A percentile compares a stretch with the other conserved stretches of the same genome.
phyloP scores from a whole-genome alignment of 306 rosid species.

The Quercus aquifolioides region DNA sequence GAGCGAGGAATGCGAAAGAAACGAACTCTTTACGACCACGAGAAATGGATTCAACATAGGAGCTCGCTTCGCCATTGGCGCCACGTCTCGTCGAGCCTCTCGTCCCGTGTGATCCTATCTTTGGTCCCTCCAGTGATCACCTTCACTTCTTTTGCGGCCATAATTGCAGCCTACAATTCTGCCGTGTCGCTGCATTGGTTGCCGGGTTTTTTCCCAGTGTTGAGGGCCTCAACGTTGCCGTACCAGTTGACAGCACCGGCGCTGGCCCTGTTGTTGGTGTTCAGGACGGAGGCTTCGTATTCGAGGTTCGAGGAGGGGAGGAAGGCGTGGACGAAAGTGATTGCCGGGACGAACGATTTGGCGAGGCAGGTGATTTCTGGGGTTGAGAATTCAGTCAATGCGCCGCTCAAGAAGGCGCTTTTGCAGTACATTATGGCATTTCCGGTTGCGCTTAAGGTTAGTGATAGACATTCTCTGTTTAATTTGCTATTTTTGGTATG shows the following conservation, averaged over 20 bases:
- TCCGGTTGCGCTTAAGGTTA: slow-evolving; percentile 75
- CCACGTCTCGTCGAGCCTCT: slow-evolving; percentile 65
- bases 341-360: slow-evolving; percentile 63
- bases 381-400: slow-evolving; percentile 35
- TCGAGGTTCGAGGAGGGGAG: slow-evolving; percentile 79
- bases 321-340: slow-evolving; percentile 77
- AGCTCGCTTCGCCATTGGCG: slow-evolving; percentile 85
- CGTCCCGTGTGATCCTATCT: slow-evolving; percentile 80
- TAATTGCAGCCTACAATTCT: slow-evolving; percentile 61
- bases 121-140: slow-evolving; percentile 67
- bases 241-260: slow-evolving; percentile 93
- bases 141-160: slow-evolving; percentile 60
- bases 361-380: slow-evolving; percentile 52
- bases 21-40: slow-evolving; percentile 57
- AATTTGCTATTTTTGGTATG: background rate
- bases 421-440: slow-evolving; percentile 74
- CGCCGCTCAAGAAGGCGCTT: slow-evolving; percentile 57
- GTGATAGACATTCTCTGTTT: background rate
- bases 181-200: slow-evolving; percentile 41
- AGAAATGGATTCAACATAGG: slow-evolving; percentile 66
- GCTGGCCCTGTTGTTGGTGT: slow-evolving; percentile 73
- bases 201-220: slow-evolving; percentile 52
- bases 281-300: slow-evolving; percentile 87
- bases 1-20: slow-evolving; percentile 69
- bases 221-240: slow-evolving; percentile 66